A percentile compares a stretch with the other conserved stretches of the same genome.
These are phyloP conservation scores for Aspergillus eucalypticola DNA, from an alignment of 2,329 filamentous ascomycete species.

Conservation along the genomic window DNA sequence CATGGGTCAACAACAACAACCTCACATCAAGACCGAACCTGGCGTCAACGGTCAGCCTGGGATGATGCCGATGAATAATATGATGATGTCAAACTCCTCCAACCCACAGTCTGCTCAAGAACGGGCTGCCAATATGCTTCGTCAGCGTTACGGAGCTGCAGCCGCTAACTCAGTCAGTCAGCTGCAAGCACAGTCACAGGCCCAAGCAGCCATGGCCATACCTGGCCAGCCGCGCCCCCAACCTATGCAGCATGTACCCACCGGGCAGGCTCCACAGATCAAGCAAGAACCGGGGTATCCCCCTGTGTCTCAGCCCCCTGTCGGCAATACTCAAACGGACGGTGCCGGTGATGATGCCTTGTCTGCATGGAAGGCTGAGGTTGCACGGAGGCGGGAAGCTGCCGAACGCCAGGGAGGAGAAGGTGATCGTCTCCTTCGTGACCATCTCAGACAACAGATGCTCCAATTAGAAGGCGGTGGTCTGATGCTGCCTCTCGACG, in stretches of 20 bases:
- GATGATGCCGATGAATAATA: constrained; percentile 38
- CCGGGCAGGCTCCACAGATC: constrained; percentile 45
- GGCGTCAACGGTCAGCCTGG: constrained; percentile 40
- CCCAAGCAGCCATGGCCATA: constrained; percentile 36
- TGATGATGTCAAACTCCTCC: constrained; percentile 34
- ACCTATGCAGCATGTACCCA: constrained; percentile 35
- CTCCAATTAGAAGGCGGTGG: constrained; percentile 49
- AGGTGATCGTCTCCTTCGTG: constrained; percentile 43
- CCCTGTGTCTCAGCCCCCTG: constrained; percentile 39
- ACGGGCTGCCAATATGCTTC: constrained; percentile 54
- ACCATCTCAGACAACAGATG: constrained; percentile 45
- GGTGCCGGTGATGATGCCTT: constrained; percentile 65
- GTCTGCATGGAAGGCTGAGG: constrained; percentile 55
- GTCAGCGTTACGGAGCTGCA: constrained; percentile 48
- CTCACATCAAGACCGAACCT: constrained; percentile 57
- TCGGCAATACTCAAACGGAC: constrained; percentile 68
- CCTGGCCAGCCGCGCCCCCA: constrained; percentile 38
- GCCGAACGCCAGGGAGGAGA: constrained; percentile 37
- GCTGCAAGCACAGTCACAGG: constrained; percentile 40
- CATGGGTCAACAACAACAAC: constrained; percentile 35
- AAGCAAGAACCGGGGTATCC: constrained; percentile 43
- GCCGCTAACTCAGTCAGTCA: constrained; percentile 47
- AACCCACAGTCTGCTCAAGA: constrained; percentile 55
- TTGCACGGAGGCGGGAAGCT: constrained; percentile 44
- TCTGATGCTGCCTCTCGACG: constrained; percentile 45